A percentile compares a stretch with the other conserved stretches of the same genome.
Evolutionary conservation across 108 stramenopile species (phyloP).

Genomic region (Pseudonitzschia pungens): DNA sequence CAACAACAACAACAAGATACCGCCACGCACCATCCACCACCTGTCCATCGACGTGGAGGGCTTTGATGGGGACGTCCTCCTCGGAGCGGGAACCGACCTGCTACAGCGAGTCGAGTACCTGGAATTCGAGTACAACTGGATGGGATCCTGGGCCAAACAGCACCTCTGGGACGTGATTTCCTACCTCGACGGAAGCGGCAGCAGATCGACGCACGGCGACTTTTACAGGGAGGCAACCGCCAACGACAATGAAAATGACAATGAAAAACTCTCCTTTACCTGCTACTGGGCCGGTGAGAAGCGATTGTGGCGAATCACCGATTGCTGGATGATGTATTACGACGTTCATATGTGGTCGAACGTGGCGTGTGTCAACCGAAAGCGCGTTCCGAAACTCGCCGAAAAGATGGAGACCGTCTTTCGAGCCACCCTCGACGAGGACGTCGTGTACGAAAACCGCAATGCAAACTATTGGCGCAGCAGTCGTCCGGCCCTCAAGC

Average conservation of each 20-base stretch:
- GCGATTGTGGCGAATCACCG: slow-evolving; percentile 51
- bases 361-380: slow-evolving; percentile 65
- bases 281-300: slow-evolving; percentile 56
- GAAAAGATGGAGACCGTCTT: slow-evolving; percentile 58
- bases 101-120: slow-evolving; percentile 34
- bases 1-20: not conserved
- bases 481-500: too few relatives aligned
- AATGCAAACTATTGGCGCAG: too few relatives aligned
- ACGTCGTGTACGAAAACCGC: too few relatives aligned
- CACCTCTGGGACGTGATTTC: slow-evolving; percentile 19
- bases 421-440: slow-evolving; percentile 8
- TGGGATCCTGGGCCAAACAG: slow-evolving; percentile 11
- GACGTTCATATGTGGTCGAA: slow-evolving; percentile 61
- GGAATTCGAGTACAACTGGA: slow-evolving; percentile 58
- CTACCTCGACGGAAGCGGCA: slow-evolving; percentile 7
- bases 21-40: slow-evolving; percentile 17
- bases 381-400: slow-evolving; percentile 31
- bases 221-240: too few relatives aligned
- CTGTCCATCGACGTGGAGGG: slow-evolving; percentile 59
- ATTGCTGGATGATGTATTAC: slow-evolving; percentile 44
- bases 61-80: slow-evolving; percentile 41
- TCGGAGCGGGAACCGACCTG: slow-evolving; percentile 21
- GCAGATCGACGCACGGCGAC: not conserved
- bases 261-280: slow-evolving; percentile 1
- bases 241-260: not conserved